phyloP scores from a whole-genome alignment of 345 rosid species.

The Heritiera fomes region DNA sequence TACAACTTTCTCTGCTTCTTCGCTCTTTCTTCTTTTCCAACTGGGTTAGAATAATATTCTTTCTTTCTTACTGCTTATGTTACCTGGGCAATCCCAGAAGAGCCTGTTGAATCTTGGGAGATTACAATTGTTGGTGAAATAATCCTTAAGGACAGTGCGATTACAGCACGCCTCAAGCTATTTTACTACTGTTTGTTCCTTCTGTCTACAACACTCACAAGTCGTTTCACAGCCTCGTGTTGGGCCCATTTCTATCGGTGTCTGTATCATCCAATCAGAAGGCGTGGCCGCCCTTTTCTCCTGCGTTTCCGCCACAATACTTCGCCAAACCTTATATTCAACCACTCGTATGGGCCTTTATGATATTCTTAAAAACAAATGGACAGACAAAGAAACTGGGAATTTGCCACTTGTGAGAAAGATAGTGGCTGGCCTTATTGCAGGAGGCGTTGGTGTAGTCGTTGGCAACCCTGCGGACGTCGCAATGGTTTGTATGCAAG shows the following conservation, averaged over 20 bases:
- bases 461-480: constrained; percentile 83
- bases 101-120: too few species aligned
- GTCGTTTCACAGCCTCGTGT: constrained; percentile 41
- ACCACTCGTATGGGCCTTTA: constrained; percentile 94
- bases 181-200: too few species aligned
- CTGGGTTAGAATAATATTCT: too few species aligned
- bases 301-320: constrained; percentile 85
- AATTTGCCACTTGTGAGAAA: constrained; percentile 55
- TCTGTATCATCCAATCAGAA: constrained; percentile 62
- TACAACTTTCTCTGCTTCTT: too few species aligned
- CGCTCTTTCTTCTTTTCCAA: too few species aligned
- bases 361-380: constrained; percentile 70
- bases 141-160: too few species aligned
- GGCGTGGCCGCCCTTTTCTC: constrained; percentile 75
- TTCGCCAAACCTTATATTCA: constrained; percentile 86
- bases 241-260: constrained; percentile 63
- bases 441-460: constrained; percentile 76
- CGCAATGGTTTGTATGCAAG: constrained; percentile 93
- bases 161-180: too few species aligned
- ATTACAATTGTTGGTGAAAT: too few species aligned
- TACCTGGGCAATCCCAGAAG: too few species aligned
- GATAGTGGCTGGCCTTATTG: constrained; percentile 69
- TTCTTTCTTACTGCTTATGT: too few species aligned
- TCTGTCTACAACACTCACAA: too few species aligned
- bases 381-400: constrained; percentile 59